Evolutionary conservation across 2,329 filamentous ascomycete species (phyloP).

Genomic region (Ophiostoma ulmi): DNA sequence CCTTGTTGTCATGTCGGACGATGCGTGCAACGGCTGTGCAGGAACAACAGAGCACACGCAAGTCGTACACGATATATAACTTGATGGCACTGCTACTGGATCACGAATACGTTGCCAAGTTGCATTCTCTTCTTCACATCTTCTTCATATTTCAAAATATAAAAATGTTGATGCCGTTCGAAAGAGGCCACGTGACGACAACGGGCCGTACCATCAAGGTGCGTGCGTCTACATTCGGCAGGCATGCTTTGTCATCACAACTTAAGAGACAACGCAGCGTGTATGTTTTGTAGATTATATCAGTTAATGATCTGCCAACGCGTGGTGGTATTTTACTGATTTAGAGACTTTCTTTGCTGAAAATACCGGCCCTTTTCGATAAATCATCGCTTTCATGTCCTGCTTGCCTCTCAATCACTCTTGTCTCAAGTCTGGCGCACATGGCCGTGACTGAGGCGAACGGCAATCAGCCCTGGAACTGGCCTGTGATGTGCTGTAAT

Average conservation of each 20-base stretch:
- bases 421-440: not conserved
- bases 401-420: not conserved
- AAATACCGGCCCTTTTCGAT: not conserved
- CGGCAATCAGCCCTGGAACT: not conserved
- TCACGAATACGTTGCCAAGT: not conserved
- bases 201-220: conserved; percentile 4
- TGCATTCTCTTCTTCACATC: not conserved
- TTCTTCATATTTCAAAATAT: not conserved
- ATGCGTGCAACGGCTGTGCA: not conserved
- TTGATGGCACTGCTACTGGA: not conserved
- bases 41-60: not conserved
- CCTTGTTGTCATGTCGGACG: not conserved
- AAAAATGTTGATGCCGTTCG: not conserved
- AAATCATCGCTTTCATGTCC: not conserved
- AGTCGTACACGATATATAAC: not conserved
- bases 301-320: too few relatives aligned
- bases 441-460: not conserved
- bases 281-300: too few relatives aligned
- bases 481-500: not conserved
- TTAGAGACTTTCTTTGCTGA: not conserved
- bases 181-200: not conserved
- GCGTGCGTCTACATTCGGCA: not conserved
- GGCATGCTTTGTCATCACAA: conserved; percentile 7
- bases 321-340: too few relatives aligned
- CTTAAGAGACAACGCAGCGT: too few relatives aligned